phyloP scores from a whole-genome alignment of 192 early-diverging fungal genomes.

The Coemansia sp. region DNA sequence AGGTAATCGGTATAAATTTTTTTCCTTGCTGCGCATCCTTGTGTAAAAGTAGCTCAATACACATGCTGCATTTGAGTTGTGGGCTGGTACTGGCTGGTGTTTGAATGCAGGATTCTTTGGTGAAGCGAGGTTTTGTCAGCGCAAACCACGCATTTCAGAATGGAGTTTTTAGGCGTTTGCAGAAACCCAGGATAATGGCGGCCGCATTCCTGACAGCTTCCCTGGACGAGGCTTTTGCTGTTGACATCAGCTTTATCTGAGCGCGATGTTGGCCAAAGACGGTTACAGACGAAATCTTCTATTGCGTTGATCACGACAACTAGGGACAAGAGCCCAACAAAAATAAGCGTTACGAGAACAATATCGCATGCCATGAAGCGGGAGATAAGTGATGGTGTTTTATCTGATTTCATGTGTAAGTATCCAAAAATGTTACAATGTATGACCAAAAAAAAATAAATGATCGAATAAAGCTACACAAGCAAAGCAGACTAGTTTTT shows the following conservation, averaged over 20 bases:
- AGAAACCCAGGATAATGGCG: not conserved
- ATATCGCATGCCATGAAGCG: constrained; percentile 2
- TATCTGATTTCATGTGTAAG: not conserved
- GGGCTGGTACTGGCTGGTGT: not conserved
- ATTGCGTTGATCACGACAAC: not conserved
- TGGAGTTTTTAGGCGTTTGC: not conserved
- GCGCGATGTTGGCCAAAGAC: not conserved
- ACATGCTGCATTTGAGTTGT: not conserved
- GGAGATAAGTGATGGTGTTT: not conserved
- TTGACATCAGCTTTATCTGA: not conserved
- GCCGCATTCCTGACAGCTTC: constrained; percentile 1
- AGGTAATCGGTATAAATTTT: no score
- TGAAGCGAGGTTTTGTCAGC: not conserved
- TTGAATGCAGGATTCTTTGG: not conserved
- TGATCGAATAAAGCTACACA: no score
- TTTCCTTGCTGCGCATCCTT: not conserved
- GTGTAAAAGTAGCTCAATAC: not conserved
- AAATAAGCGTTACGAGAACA: not conserved
- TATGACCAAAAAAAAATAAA: no score
- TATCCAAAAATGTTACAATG: not conserved
- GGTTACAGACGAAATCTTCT: not conserved
- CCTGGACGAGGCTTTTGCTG: not conserved
- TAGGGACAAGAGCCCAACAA: not conserved
- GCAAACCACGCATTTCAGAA: not conserved
- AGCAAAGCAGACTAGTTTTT: no score